Evolutionary conservation across 768 basidiomycete species (phyloP), one percentile per base, ranked within the genome.

Genomic region (Pulveroboletus ravenelii): DNA sequence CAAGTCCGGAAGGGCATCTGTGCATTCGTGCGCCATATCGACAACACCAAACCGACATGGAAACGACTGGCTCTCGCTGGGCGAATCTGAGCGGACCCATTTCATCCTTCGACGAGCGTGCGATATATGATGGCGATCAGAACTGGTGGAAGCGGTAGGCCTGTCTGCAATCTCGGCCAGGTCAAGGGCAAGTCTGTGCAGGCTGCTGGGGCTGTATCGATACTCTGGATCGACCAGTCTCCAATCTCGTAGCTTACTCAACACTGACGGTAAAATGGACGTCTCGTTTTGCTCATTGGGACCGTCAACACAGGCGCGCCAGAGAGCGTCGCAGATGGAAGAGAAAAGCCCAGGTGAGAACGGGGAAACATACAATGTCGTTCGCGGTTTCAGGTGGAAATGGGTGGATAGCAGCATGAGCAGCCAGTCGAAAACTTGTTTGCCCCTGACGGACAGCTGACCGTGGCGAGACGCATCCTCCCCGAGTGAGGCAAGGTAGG

Each of bases 241-340:
- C 64, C 64, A 65, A 8, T 47, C 48, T 15, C 62, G 56, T 39
- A 65, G 51, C 50, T 45, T 64, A 15, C 39, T 43, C 52, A 65
- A 47, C 15, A 64, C 64, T 45, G 13, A 51, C 36, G 64, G 62
- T 9, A 65, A 45, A 8, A 64, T 12, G 39, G 53, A 45, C 15
- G 43, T 13, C 4, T 54, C 38, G 10, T 1, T 10, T 23, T 34
- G 47, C 23, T 45, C 49, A 4, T 12, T 23, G 13, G 48, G 20
- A 29, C 18, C 17, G 18, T 23, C 25, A 1, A 32, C 15, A 3
- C n/a, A 29, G 27, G n/a, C 34, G 3, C 20, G 41, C 14, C 47
- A 60, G 35, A 65, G 44, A 34, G 12, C 32, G 3, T 53, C 45
- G 35, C 64, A 64, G n/a, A 66, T 58, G 17, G 64, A 51, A 36